phyloP scores from a whole-genome alignment of 2,329 filamentous ascomycete species.

The Epichloe sibirici region DNA sequence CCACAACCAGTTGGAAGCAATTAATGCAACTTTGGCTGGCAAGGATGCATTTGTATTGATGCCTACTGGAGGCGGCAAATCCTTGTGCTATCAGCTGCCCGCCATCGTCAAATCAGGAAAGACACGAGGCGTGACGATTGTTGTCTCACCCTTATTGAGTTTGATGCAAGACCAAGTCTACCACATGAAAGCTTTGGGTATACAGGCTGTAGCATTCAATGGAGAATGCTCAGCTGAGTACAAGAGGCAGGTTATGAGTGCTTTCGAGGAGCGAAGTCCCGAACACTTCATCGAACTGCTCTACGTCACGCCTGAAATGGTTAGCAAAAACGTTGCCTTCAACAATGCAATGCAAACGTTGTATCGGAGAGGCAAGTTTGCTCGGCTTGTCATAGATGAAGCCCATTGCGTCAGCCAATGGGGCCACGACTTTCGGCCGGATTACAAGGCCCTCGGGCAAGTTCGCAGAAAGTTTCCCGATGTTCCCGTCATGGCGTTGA shows the following conservation, averaged over 20 bases:
- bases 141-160: slow-evolving; percentile 89
- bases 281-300: slow-evolving; percentile 74
- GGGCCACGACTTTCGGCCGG: slow-evolving; percentile 95
- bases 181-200: slow-evolving; percentile 61
- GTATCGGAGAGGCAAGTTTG: slow-evolving; percentile 60
- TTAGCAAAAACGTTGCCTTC: slow-evolving; percentile 67
- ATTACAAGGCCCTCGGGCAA: slow-evolving; percentile 78
- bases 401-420: slow-evolving; percentile 99
- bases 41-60: slow-evolving; percentile 92
- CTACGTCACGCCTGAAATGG: slow-evolving; percentile 95
- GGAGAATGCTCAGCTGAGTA: slow-evolving; percentile 55
- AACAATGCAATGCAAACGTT: slow-evolving; percentile 52
- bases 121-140: slow-evolving; percentile 78
- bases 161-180: slow-evolving; percentile 95
- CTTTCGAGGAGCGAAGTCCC: slow-evolving; percentile 49
- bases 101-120: slow-evolving; percentile 70
- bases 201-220: slow-evolving; percentile 74
- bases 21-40: slow-evolving; percentile 80
- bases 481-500: slow-evolving; percentile 88
- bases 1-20: slow-evolving; percentile 84
- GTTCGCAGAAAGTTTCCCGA: slow-evolving; percentile 60
- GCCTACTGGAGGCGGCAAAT: slow-evolving; percentile 96
- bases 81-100: slow-evolving; percentile 89
- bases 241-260: slow-evolving; percentile 52
- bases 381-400: slow-evolving; percentile 91